phyloP scores from a whole-genome alignment of 129 eudicot genomes.

The Centaurea solstitialis region DNA sequence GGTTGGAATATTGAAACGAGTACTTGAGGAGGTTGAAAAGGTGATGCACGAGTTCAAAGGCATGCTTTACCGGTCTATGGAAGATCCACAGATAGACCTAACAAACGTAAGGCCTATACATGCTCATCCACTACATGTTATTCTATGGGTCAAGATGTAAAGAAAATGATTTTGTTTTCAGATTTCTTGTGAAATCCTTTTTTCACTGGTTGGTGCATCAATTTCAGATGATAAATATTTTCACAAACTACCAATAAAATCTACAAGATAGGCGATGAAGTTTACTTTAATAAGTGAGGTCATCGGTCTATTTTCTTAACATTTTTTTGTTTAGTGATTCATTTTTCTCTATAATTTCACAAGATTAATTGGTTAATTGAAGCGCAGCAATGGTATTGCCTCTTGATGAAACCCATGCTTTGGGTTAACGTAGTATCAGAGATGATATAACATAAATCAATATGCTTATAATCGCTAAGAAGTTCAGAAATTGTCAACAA shows the following conservation, averaged over 20 bases:
- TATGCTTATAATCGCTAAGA: neutral
- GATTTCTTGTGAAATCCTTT: neutral
- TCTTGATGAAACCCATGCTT: neutral
- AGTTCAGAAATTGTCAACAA: neutral
- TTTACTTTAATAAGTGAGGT: neutral
- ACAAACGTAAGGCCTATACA: slow-evolving; percentile 61
- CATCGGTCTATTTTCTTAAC: neutral
- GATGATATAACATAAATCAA: neutral
- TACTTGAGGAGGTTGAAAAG: slow-evolving; percentile 99
- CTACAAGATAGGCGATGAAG: neutral
- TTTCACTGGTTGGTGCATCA: neutral
- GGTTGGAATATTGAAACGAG: slow-evolving; percentile 98
- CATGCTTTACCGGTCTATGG: slow-evolving; percentile 90
- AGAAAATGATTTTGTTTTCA: slow-evolving; percentile 15
- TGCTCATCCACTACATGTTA: neutral
- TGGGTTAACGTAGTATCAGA: neutral
- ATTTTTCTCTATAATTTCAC: neutral
- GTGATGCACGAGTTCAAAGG: slow-evolving; percentile 98
- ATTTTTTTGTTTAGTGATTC: neutral
- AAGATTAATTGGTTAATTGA: neutral
- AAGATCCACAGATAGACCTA: slow-evolving; percentile 83
- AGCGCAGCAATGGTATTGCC: neutral
- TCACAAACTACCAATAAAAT: neutral
- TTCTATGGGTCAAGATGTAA: slow-evolving; percentile 8
- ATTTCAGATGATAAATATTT: neutral